Evolutionary conservation across 306 rosid genomes (phyloP), one percentile per base, ranked within the genome.

Genomic region (Cucumis cinereus): DNA sequence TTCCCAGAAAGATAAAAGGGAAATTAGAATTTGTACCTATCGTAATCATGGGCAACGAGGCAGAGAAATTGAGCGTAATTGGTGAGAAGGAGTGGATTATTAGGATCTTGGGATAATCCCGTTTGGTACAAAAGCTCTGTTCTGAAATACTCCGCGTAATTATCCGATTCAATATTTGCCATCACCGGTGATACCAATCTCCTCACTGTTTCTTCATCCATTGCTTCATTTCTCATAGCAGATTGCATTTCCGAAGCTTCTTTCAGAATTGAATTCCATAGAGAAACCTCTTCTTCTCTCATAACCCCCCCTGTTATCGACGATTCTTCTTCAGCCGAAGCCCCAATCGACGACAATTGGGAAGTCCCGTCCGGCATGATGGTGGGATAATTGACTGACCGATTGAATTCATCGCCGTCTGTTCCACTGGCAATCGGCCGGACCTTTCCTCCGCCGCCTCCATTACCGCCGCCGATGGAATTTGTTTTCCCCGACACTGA

Each of bases 51-150:
- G 17, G 77, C 67, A 7, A 93, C 96, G 36, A 89, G 86, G 84
- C 81, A 84, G 75, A 91, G 97, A 82, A 88, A 93, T 41, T 91
- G 96, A 22, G 90, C 98, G 82, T 86, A 91, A 83, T 93, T 93
- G 35, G 96, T 82, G 20, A 93, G 86, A 23, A 93, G 84, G 74
- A 93, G 98, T 6, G 93, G 86, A 84, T 81, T 86, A 23, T 84
- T 9, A 12, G 93, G 96, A 17, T 83, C 80, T 73, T 23, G 66
- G 38, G 70, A 61, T 73, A 91, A 36, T 69, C 74, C 76, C 78
- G 68, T 78, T 84, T 83, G 86, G 83, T 91, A 93, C 41, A 64
- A 59, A 61, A 85, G 79, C 74, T 88, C 88, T 24, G 97, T 91
- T 82, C 83, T 85, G 45, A 54, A 75, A 84, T 87, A 88, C 38